Conservation (phyloP, 257 asterid species). For the Jaltomata sinuosa region DNA sequence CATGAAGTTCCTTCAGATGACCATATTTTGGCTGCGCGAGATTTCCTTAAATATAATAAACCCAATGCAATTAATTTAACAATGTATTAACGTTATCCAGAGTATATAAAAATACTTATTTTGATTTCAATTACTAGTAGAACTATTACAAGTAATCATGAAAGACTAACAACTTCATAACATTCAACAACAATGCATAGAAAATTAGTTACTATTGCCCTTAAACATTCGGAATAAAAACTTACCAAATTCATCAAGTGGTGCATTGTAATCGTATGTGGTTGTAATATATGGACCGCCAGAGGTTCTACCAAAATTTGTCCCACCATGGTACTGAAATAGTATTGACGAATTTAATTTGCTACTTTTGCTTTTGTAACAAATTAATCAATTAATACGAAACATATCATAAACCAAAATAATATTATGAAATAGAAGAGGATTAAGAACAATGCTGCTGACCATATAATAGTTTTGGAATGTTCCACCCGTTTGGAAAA, state of each 20-base stretch:
- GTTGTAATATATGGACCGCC: slow-evolving; percentile 86
- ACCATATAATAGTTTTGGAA: slow-evolving; percentile 85
- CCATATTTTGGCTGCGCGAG: slow-evolving; percentile 70
- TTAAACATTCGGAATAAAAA: background rate
- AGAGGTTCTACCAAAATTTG: slow-evolving; percentile 66
- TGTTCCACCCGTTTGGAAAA: slow-evolving; percentile 64
- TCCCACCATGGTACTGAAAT: slow-evolving; percentile 74
- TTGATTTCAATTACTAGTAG: background rate
- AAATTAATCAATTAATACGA: background rate
- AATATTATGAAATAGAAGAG: background rate
- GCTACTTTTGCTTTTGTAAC: background rate
- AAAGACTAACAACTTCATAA: background rate
- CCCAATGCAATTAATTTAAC: background rate
- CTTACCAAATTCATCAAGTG: slow-evolving; percentile 63
- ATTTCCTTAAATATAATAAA: slow-evolving; percentile 18
- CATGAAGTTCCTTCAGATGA: slow-evolving; percentile 70
- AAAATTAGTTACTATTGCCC: background rate
- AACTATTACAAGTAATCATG: background rate
- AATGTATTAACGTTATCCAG: background rate
- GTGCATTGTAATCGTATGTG: slow-evolving; percentile 72
- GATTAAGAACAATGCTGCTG: background rate
- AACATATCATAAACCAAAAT: background rate
- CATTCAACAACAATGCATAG: background rate
- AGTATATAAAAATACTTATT: background rate
- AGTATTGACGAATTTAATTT: background rate